phyloP scores from a whole-genome alignment of 2,329 filamentous ascomycete genomes.

The Myriosclerotinia duriaeana region DNA sequence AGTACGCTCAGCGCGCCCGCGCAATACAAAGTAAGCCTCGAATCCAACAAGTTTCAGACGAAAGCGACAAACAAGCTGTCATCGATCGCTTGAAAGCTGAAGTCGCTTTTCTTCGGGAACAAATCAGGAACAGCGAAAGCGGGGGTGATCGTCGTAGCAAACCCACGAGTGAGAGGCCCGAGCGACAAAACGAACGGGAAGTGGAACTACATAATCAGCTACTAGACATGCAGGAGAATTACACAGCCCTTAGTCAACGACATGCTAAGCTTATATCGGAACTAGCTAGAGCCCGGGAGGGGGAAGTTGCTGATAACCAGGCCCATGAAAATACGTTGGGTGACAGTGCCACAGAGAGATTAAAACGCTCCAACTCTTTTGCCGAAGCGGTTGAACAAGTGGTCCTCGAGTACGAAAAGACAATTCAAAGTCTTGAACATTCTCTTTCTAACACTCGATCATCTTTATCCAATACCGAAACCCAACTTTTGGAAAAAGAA shows the following conservation, averaged over 20 bases:
- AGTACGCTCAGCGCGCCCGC: slow-evolving; percentile 93
- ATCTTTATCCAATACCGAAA: slow-evolving; percentile 81
- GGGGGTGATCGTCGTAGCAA: slow-evolving; percentile 56
- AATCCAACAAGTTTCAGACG: slow-evolving; percentile 86
- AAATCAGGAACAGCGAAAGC: slow-evolving; percentile 81
- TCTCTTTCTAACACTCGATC: slow-evolving; percentile 86
- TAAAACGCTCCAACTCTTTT: slow-evolving; percentile 94
- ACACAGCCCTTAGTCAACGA: slow-evolving; percentile 83
- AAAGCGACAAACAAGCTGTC: slow-evolving; percentile 88
- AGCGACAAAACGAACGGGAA: slow-evolving; percentile 81
- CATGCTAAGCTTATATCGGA: slow-evolving; percentile 96
- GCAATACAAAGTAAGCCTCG: slow-evolving; percentile 97
- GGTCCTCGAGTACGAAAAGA: slow-evolving; percentile 97
- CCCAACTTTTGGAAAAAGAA: slow-evolving; percentile 84
- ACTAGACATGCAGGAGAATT: slow-evolving; percentile 90
- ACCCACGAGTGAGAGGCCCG: slow-evolving; percentile 63
- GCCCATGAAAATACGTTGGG: slow-evolving; percentile 62
- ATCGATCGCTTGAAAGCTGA: slow-evolving; percentile 94
- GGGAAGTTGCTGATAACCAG: slow-evolving; percentile 59
- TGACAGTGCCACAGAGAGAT: slow-evolving; percentile 78
- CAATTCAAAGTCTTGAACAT: slow-evolving; percentile 88
- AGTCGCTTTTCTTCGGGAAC: slow-evolving; percentile 88
- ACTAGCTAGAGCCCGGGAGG: slow-evolving; percentile 80
- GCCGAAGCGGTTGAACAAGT: slow-evolving; percentile 95
- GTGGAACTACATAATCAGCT: slow-evolving; percentile 90